Evolutionary conservation across 139 green algal genomes (phyloP).

Genomic region (Diplosphaera chodatii): DNA sequence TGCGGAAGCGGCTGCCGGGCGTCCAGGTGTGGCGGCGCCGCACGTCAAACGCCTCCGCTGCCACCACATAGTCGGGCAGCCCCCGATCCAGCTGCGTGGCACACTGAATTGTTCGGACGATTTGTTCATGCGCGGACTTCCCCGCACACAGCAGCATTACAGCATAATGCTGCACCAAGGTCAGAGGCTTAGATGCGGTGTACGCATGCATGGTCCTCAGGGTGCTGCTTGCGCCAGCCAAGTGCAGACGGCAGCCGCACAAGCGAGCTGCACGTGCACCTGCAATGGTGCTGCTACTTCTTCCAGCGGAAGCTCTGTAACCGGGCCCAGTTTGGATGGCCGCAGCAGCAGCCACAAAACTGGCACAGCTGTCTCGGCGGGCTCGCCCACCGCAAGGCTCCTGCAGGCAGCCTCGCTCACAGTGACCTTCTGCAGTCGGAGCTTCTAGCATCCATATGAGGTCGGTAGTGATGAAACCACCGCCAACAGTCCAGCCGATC

Average conservation of each 20-base stretch:
- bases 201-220: conserved; percentile 7
- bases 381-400: not conserved
- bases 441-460: no score
- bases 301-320: conserved; percentile 18
- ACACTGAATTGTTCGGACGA: no score
- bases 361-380: conserved; percentile 17
- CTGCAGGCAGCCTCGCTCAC: not conserved
- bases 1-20: conserved; percentile 61
- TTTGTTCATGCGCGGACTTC: not conserved
- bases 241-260: conserved; percentile 17
- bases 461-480: no score
- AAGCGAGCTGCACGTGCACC: conserved; percentile 23
- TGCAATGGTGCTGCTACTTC: conserved; percentile 12
- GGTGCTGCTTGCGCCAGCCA: no score
- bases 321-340: conserved; percentile 21
- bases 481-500: no score
- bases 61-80: conserved; percentile 74
- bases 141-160: not conserved
- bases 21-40: conserved; percentile 48
- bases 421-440: no score
- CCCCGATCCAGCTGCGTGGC: not conserved
- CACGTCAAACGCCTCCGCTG: conserved; percentile 36
- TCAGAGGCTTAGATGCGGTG: no score
- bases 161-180: not conserved
- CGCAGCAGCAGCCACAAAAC: conserved; percentile 72